Evolutionary conservation across 2,329 filamentous ascomycete genomes (phyloP).

Genomic region (Neonectria magnoliae): DNA sequence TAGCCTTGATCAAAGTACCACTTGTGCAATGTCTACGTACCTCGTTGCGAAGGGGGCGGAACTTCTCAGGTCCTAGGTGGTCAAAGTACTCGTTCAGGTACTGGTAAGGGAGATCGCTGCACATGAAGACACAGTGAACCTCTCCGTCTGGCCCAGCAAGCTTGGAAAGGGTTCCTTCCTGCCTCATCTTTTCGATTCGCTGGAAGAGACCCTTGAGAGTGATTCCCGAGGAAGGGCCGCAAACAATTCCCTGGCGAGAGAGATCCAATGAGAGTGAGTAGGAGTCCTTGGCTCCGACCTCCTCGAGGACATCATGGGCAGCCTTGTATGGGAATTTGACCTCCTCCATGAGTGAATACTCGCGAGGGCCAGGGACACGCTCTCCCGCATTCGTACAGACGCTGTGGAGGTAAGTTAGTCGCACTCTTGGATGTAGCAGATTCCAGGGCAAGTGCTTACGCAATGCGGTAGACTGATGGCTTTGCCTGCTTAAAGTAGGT

Average conservation of each 20-base stretch:
- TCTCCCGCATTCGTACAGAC: conserved; percentile 68
- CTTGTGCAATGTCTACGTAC: conserved; percentile 26
- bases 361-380: conserved; percentile 66
- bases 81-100: conserved; percentile 69
- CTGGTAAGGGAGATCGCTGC: conserved; percentile 71
- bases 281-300: conserved; percentile 64
- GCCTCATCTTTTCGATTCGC: conserved; percentile 59
- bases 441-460: conserved; percentile 32
- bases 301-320: conserved; percentile 64
- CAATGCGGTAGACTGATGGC: conserved; percentile 55
- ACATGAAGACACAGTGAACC: conserved; percentile 67
- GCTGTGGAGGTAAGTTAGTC: conserved; percentile 44
- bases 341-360: conserved; percentile 60
- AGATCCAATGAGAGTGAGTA: conserved; percentile 64
- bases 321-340: conserved; percentile 66
- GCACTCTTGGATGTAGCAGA: not conserved
- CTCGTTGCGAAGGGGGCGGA: conserved; percentile 58
- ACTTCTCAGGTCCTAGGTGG: conserved; percentile 59
- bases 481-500: conserved; percentile 62
- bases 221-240: conserved; percentile 69
- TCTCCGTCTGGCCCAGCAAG: conserved; percentile 57
- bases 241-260: conserved; percentile 67
- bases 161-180: conserved; percentile 54
- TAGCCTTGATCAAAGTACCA: conserved; percentile 14
- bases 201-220: conserved; percentile 63